Base-by-base conservation (phyloP, 208 protist genomes). In the Leishmania aethiopica region DNA sequence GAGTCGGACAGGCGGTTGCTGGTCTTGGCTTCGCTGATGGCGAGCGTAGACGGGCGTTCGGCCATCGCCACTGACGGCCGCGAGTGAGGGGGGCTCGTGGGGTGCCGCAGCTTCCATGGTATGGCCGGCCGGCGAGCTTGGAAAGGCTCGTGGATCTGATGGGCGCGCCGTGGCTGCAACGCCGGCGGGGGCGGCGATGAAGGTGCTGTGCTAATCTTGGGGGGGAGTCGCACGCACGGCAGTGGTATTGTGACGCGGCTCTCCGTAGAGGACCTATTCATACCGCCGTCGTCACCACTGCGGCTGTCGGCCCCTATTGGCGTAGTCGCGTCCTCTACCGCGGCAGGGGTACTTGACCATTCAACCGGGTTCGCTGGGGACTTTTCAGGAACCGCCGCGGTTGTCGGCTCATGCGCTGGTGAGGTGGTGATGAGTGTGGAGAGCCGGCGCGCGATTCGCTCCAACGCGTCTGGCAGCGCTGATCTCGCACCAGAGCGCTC, bases 131-230 rank as follows among this genome's bases (percentile, higher is more conserved):
- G 70, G 25, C 3, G 11, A 6, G 59, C 51, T 1, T 35, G 28
- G 40, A 85, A 78, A 11, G 82, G 77, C 62, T 85, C 77, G 49
- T 66, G 82, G 13, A 47, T 40, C 49, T 51, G 59, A 6, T 8
- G 5, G 15, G 49, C 1, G 35, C 71, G 49, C n/a, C 42, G 69
- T 3, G 13, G 73, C n/a, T 19, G 69, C 17, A 47, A 25, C 59
- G 45, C 35, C 28, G 47, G 49, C 10, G 62, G 37, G 25, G 19
- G 2, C 8, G 32, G 19, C 59, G 47, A 15, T 25, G 28, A 37
- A 11, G 35, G 0, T 35, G 22, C 42, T 40, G n/a, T 69, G 76
- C 7, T 75, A 19, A 53, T 57, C 13, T 51, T 8, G 3, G 80
- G 51, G 25, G 59, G 28, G 11, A 78, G 49, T 60, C 15, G 32